These are phyloP conservation scores for Turritis glabra DNA, from an alignment of 345 rosid species.

Conservation along the genomic window DNA sequence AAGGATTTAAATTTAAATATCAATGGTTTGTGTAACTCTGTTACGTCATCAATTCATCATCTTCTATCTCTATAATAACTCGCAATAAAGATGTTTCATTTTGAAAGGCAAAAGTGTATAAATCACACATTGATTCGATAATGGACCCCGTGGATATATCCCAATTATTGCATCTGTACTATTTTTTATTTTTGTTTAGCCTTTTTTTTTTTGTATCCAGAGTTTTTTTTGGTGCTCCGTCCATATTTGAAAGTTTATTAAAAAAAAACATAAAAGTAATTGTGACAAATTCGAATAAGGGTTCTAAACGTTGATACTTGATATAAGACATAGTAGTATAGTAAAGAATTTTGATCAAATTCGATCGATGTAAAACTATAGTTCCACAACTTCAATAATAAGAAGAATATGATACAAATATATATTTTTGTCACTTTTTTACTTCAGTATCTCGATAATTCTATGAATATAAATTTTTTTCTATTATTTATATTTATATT, in stretches of 20 bases:
- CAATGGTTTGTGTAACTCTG: constrained; percentile 4
- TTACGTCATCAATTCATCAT: constrained; percentile 30
- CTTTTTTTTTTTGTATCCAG: background rate
- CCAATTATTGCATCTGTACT: constrained; percentile 19
- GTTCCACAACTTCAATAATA: no score
- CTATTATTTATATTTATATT: no score
- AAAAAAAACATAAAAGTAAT: background rate
- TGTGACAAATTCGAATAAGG: background rate
- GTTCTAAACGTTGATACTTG: background rate
- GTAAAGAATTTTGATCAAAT: background rate
- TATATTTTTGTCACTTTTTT: no score
- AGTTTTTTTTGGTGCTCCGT: background rate
- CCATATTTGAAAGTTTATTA: background rate
- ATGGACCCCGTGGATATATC: constrained; percentile 26
- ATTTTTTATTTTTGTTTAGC: background rate
- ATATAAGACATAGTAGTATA: background rate
- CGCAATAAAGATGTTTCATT: constrained; percentile 8
- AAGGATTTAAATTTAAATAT: background rate
- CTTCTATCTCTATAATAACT: constrained; percentile 3
- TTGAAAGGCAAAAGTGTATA: constrained; percentile 11
- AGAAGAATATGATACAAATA: no score
- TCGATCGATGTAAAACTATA: no score
- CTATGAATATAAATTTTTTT: no score
- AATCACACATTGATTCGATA: constrained; percentile 12
- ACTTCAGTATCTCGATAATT: no score